Evolutionary conservation across 257 asterid genomes (phyloP).

Genomic region (Catharanthus roseus): DNA sequence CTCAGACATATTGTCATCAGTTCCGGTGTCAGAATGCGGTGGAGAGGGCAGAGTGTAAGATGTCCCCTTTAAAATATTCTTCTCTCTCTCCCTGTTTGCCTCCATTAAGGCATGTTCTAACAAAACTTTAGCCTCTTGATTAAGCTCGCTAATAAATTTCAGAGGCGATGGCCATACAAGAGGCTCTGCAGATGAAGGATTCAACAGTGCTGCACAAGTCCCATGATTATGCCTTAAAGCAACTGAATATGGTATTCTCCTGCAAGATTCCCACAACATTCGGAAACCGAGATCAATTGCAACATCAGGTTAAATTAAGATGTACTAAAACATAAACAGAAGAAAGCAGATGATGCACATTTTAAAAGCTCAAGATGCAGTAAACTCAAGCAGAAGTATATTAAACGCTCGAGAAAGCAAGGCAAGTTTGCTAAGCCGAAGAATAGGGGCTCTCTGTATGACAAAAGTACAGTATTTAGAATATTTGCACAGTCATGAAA

Average conservation of each 20-base stretch:
- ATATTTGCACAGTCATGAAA: background rate
- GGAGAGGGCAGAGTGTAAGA: constrained; percentile 52
- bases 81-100: constrained; percentile 79
- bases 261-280: constrained; percentile 17
- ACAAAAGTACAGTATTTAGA: background rate
- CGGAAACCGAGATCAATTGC: background rate
- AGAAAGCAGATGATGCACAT: background rate
- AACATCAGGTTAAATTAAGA: constrained; percentile 1
- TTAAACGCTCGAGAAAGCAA: background rate
- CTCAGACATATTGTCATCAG: constrained; percentile 64
- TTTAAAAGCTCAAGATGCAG: background rate
- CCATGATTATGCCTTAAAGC: constrained; percentile 72
- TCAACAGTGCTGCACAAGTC: constrained; percentile 81
- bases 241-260: constrained; percentile 86
- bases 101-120: constrained; percentile 77
- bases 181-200: constrained; percentile 94
- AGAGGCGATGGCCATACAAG: constrained; percentile 95
- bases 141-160: constrained; percentile 83
- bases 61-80: constrained; percentile 56
- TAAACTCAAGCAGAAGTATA: background rate
- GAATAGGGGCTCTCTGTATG: background rate
- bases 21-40: constrained; percentile 45
- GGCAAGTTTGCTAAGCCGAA: background rate
- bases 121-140: constrained; percentile 70
- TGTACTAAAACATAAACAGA: background rate